A percentile compares a stretch with the other conserved stretches of the same genome.
These are phyloP conservation scores for Pseudopithomyces maydicus DNA, from an alignment of 2,329 filamentous ascomycete species.

Conservation along the genomic window DNA sequence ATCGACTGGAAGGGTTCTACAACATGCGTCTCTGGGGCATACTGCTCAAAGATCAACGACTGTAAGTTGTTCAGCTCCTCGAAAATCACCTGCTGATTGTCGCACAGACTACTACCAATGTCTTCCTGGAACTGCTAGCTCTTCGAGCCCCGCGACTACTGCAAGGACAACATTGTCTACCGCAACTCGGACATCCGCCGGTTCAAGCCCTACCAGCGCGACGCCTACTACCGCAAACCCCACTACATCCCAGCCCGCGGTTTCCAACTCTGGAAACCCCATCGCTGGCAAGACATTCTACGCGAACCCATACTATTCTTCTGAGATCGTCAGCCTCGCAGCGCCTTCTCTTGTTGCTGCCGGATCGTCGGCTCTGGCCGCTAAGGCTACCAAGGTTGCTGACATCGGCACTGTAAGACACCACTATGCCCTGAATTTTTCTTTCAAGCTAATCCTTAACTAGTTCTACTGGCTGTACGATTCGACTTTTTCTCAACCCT, in stretches of 20 bases:
- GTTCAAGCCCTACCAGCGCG: slow-evolving; percentile 10
- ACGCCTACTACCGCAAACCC: slow-evolving; percentile 12
- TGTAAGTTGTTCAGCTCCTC: slow-evolving; percentile 4
- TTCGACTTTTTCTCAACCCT: not conserved
- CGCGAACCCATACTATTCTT: slow-evolving; percentile 57
- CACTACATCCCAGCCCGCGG: not conserved
- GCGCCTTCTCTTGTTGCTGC: slow-evolving; percentile 64
- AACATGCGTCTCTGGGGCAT: slow-evolving; percentile 13
- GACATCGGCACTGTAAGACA: slow-evolving; percentile 48
- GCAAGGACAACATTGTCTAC: slow-evolving; percentile 13
- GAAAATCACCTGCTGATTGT: not conserved
- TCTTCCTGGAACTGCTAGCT: slow-evolving; percentile 11
- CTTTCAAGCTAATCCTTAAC: too few species aligned
- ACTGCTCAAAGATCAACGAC: slow-evolving; percentile 14
- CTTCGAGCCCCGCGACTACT: not conserved
- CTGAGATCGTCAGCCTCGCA: slow-evolving; percentile 58
- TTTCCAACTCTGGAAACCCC: slow-evolving; percentile 53
- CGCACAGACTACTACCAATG: slow-evolving; percentile 13
- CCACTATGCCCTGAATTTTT: too few species aligned
- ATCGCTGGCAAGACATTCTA: slow-evolving; percentile 56
- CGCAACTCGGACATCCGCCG: slow-evolving; percentile 7
- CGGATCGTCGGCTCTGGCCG: slow-evolving; percentile 56
- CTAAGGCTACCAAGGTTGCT: slow-evolving; percentile 53
- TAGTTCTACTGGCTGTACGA: slow-evolving; percentile 52
- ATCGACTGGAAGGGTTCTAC: slow-evolving; percentile 7